Evolutionary conservation across 2,329 filamentous ascomycete species (phyloP), one percentile per base, ranked within the genome.

Genomic region (Fonsecaea nubica): DNA sequence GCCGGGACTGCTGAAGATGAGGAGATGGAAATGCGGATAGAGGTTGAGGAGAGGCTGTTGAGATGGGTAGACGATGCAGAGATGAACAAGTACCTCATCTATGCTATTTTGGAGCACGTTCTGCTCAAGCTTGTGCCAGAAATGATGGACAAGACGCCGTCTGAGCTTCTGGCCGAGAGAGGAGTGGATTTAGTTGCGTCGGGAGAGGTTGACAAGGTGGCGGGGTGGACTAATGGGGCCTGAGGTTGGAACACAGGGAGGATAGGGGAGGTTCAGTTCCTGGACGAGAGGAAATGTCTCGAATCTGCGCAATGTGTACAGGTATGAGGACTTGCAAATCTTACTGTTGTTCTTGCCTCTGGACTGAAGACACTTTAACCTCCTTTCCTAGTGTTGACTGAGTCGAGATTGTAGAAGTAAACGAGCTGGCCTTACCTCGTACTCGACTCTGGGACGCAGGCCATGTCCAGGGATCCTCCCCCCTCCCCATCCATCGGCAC

Each of bases 1-100:
- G 81, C 85, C 63, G 78, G 80, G 68, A 80, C 79, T 57, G 81
- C 87, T 64, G 78, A 87, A 54, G 78, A 45, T 60, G 80, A 84
- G 25, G 81, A 86, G 60, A 79, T 81, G 68, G 80, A 79, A 60
- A 81, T 88, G 65, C 78, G 87, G 53, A 78, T 80, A 67, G 85
- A 89, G 72, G 84, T 92, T 69, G 87, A 89, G 74, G 81, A 82
- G 62, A 80, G 82, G 30, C 81, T 93, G 54, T 82, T 98, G 55
- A 87, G 90, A 73, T 82, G 93, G 42, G 89, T 97, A 71, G 87
- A 86, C 15, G 93, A 97, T 78, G 83, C 86, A 59, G 97, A 97
- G 80, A 90, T 93, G 79, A 99, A 99, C 80, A 96, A 93, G 80
- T 93, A 97, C 80, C 81, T 98, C 36, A 82, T 97, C 72, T 97